Evolutionary conservation across 1,139 yeast species (phyloP).

Genomic region (Candida glucosophila): DNA sequence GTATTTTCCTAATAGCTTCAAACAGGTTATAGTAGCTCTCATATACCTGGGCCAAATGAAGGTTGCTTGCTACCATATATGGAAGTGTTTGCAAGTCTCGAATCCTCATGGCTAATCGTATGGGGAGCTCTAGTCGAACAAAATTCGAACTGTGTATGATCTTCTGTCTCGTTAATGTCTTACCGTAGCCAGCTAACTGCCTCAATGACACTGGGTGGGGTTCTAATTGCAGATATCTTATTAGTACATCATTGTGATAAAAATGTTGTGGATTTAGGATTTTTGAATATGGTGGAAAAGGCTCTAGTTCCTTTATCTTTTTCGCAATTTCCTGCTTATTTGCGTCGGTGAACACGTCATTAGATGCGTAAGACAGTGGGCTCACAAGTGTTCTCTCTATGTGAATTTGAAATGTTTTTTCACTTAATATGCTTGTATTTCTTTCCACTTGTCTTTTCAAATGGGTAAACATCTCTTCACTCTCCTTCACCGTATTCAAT

Average conservation of each 20-base stretch:
- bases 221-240: conserved; percentile 52
- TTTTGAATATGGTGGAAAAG: conserved; percentile 36
- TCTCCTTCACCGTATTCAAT: no score
- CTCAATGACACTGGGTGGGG: conserved; percentile 85
- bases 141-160: conserved; percentile 77
- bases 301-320: conserved; percentile 32
- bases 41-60: conserved; percentile 78
- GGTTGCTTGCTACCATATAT: conserved; percentile 75
- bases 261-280: conserved; percentile 63
- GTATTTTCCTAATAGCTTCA: conserved; percentile 70
- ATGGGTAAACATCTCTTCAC: no score
- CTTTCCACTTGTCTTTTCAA: no score
- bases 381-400: no score
- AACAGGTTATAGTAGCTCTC: conserved; percentile 85
- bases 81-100: conserved; percentile 76
- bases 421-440: no score
- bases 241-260: conserved; percentile 72
- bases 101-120: conserved; percentile 72
- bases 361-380: no score
- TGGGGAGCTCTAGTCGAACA: conserved; percentile 77
- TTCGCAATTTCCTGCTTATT: conserved; percentile 33
- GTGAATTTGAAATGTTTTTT: no score
- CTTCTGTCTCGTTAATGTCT: conserved; percentile 69
- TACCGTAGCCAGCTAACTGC: conserved; percentile 86
- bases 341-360: no score